phyloP scores from a whole-genome alignment of 371 early-diverging fungal genomes.

The Mortierella sp. region DNA sequence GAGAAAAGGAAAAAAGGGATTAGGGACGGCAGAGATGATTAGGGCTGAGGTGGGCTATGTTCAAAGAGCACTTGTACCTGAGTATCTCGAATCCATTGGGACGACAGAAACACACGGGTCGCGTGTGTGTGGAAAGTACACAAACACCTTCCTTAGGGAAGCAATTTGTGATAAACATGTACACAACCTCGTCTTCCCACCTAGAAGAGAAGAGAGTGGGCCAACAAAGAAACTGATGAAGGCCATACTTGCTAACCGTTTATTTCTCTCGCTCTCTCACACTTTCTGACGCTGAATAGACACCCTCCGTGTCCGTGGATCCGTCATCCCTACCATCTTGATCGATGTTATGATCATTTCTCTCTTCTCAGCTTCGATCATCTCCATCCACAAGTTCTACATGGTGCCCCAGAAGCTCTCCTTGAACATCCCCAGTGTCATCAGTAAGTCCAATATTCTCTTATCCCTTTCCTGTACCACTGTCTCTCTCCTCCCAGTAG shows the following conservation, averaged over 20 bases:
- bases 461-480: background rate
- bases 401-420: too few relatives aligned
- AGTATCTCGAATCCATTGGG: too few relatives aligned
- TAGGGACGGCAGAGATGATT: too few relatives aligned
- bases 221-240: too few relatives aligned
- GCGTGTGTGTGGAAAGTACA: too few relatives aligned
- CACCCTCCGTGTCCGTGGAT: conserved; percentile 9
- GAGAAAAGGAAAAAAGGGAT: too few relatives aligned
- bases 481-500: background rate
- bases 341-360: conserved; percentile 1
- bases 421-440: conserved; percentile 2
- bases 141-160: background rate
- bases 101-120: too few relatives aligned
- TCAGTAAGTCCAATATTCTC: conserved; percentile 1
- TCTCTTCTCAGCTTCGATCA: background rate
- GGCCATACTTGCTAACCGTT: background rate
- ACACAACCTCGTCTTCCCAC: background rate
- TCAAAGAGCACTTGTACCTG: too few relatives aligned
- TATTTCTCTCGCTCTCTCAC: background rate
- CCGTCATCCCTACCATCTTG: conserved; percentile 5
- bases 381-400: conserved; percentile 3
- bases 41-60: too few relatives aligned
- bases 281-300: conserved; percentile 6
- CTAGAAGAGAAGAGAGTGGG: background rate
- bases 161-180: background rate